Evolutionary conservation across 495 filamentous ascomycete species (phyloP).

Genomic region (Aspergillus ellipticus): DNA sequence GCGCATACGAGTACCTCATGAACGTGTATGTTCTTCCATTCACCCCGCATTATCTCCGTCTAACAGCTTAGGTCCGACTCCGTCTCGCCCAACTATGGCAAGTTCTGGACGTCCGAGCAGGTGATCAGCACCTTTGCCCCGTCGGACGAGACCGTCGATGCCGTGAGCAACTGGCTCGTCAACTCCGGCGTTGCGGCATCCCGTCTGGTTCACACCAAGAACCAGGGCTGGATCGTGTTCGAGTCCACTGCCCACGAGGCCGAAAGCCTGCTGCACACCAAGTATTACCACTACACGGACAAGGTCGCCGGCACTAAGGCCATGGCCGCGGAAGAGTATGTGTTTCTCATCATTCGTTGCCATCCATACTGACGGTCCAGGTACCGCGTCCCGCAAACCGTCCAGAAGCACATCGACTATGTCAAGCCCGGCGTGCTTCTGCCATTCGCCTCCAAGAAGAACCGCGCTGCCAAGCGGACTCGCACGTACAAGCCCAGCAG

Average conservation of each 20-base stretch:
- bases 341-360: background rate
- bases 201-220: conserved; percentile 46
- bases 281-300: conserved; percentile 58
- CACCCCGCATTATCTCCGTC: background rate
- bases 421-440: conserved; percentile 50
- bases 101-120: conserved; percentile 53
- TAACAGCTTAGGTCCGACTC: conserved; percentile 30
- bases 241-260: conserved; percentile 53
- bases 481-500: background rate
- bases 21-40: conserved; percentile 34
- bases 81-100: conserved; percentile 49
- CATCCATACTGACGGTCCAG: conserved; percentile 18
- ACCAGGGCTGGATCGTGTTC: conserved; percentile 55
- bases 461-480: conserved; percentile 16
- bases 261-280: conserved; percentile 54
- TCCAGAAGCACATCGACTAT: conserved; percentile 54
- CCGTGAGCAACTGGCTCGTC: conserved; percentile 43
- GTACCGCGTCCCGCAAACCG: conserved; percentile 51
- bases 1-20: conserved; percentile 53
- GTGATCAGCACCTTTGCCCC: conserved; percentile 53
- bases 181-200: conserved; percentile 44
- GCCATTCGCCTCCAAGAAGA: conserved; percentile 31
- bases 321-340: conserved; percentile 46
- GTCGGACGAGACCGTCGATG: conserved; percentile 38
- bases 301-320: conserved; percentile 35